These are phyloP conservation scores for Fraxinus quadrangulata DNA, from an alignment of 257 asterid genomes.

Conservation along the genomic window DNA sequence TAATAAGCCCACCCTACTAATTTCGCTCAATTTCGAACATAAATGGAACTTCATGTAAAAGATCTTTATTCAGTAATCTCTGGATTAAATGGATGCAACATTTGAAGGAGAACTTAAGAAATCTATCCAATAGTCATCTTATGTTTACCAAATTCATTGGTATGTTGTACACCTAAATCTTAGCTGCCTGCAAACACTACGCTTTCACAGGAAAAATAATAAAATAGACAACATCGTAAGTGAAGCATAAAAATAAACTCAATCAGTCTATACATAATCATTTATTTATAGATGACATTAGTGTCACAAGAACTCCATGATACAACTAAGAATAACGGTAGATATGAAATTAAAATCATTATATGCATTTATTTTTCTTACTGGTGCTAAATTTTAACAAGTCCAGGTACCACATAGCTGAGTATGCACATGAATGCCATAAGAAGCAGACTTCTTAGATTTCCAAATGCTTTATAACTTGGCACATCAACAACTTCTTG, in stretches of 20 bases:
- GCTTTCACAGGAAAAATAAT: background rate
- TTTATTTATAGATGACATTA: background rate
- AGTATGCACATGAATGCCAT: constrained; percentile 20
- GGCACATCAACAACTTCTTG: constrained; percentile 17
- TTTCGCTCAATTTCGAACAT: background rate
- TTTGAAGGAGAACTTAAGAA: background rate
- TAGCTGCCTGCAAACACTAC: background rate
- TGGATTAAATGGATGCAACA: background rate
- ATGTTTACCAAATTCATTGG: background rate
- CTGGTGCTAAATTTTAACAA: constrained; percentile 6
- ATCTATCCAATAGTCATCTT: background rate
- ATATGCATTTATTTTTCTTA: constrained; percentile 12
- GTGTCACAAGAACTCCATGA: background rate
- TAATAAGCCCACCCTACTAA: background rate
- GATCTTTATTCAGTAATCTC: background rate
- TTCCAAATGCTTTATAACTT: constrained; percentile 25
- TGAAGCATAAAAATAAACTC: background rate
- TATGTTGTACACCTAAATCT: background rate
- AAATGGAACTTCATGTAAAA: background rate
- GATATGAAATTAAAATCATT: constrained; percentile 4
- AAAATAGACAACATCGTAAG: background rate
- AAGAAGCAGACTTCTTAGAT: constrained; percentile 27
- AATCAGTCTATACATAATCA: background rate
- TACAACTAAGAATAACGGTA: background rate
- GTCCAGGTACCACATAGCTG: constrained; percentile 20